These are phyloP conservation scores for Boletus mariae DNA, from an alignment of 1,284 basidiomycete genomes.

Conservation along the genomic window DNA sequence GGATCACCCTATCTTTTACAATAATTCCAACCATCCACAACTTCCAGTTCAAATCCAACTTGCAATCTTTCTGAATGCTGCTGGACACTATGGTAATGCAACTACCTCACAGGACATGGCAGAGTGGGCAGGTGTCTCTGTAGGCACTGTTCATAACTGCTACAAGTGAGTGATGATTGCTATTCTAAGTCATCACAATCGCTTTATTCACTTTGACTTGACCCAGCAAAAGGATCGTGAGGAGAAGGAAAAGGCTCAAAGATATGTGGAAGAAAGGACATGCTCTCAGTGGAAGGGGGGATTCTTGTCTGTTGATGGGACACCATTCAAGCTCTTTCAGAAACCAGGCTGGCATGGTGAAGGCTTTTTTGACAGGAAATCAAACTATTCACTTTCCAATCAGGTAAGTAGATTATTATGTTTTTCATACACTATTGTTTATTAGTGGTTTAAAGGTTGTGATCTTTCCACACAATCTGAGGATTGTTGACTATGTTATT, in stretches of 20 bases:
- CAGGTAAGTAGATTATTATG: constrained; percentile 6
- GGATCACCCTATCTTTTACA: not conserved
- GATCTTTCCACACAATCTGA: constrained; percentile 14
- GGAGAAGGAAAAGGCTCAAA: not conserved
- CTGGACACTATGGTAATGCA: constrained; percentile 3
- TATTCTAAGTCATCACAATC: not conserved
- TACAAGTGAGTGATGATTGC: not conserved
- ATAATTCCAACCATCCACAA: not conserved
- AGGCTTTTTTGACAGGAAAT: constrained; percentile 14
- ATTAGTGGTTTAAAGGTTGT: constrained; percentile 6
- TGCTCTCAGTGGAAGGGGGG: constrained; percentile 4
- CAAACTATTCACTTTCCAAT: constrained; percentile 10
- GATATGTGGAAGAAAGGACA: not conserved
- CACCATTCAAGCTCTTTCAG: constrained; percentile 16
- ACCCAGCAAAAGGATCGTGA: not conserved
- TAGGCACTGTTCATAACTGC: constrained; percentile 1
- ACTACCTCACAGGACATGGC: constrained; percentile 1
- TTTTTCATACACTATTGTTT: no score
- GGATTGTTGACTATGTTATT: constrained; percentile 24
- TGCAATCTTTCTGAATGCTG: constrained; percentile 1
- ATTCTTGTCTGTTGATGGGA: constrained; percentile 12
- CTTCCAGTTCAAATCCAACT: not conserved
- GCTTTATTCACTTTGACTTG: not conserved
- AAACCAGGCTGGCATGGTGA: constrained; percentile 17
- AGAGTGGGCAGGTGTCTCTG: constrained; percentile 2